Conservation (phyloP, 192 early-diverging fungal genomes). For the Coemansia sp. region DNA sequence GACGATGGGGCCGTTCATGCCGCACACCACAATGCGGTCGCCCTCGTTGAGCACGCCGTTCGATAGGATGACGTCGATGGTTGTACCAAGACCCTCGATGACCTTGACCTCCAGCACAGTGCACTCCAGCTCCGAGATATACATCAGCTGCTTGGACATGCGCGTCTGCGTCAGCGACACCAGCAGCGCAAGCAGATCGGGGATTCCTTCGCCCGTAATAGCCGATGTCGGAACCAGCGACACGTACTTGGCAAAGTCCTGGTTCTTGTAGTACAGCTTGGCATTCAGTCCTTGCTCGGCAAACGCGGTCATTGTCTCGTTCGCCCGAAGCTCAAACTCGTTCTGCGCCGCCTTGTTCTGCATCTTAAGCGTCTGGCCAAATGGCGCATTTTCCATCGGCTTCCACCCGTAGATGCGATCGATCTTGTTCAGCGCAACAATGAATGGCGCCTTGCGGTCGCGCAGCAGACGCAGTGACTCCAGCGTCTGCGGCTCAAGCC, state of each 20-base stretch:
- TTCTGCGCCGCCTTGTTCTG: conserved; percentile 72
- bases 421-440: conserved; percentile 99
- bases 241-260: conserved; percentile 91
- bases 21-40: conserved; percentile 94
- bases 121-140: conserved; percentile 92
- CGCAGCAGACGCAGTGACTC: conserved; percentile 91
- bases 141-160: conserved; percentile 96
- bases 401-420: conserved; percentile 97
- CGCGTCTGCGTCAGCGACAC: conserved; percentile 89
- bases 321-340: conserved; percentile 85
- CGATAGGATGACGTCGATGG: conserved; percentile 94
- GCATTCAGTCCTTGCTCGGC: conserved; percentile 97
- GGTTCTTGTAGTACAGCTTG: conserved; percentile 91
- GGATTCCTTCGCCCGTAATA: conserved; percentile 97
- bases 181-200: conserved; percentile 92
- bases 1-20: conserved; percentile 87
- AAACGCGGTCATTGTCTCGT: conserved; percentile 79
- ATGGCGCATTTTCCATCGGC: conserved; percentile 75
- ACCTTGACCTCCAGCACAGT: conserved; percentile 99
- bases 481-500: conserved; percentile 96
- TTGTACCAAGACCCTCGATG: conserved; percentile 96
- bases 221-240: conserved; percentile 98
- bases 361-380: conserved; percentile 72
- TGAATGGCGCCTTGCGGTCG: conserved; percentile 94
- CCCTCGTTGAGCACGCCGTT: conserved; percentile 95